These are phyloP conservation scores for Limonium bicolor DNA, from an alignment of 148 eudicot genomes.

Conservation along the genomic window DNA sequence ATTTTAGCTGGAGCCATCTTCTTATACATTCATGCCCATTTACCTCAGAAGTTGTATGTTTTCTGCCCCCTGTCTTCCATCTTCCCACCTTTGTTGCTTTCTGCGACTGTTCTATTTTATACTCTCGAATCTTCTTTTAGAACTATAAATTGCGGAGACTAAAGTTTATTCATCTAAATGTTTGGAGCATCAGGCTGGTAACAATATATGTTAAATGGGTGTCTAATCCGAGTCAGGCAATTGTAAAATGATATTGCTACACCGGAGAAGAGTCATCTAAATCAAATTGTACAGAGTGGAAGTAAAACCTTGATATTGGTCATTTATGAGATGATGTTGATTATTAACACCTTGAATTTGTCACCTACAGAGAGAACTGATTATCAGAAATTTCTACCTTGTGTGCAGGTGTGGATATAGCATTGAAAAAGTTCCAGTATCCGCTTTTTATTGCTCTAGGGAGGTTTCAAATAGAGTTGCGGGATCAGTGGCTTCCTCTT, in stretches of 20 bases:
- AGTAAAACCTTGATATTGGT: not conserved
- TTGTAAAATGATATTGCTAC: not conserved
- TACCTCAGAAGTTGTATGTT: constrained; percentile 56
- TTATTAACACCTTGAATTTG: not conserved
- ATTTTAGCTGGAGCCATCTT: constrained; percentile 36
- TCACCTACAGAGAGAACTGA: not conserved
- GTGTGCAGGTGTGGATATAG: constrained; percentile 57
- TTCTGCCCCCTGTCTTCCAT: constrained; percentile 8
- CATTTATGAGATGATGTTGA: not conserved
- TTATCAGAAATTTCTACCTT: not conserved
- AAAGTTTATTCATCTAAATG: too few relatives aligned
- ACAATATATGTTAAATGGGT: too few relatives aligned
- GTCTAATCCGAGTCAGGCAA: not conserved
- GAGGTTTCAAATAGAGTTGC: constrained; percentile 42
- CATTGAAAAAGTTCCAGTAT: constrained; percentile 57
- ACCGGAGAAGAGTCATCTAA: not conserved
- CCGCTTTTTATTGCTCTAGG: constrained; percentile 59
- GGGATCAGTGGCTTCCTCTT: constrained; percentile 33
- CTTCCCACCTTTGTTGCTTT: too few relatives aligned
- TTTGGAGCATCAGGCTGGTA: too few relatives aligned
- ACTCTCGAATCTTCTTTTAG: too few relatives aligned
- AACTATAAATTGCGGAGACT: too few relatives aligned
- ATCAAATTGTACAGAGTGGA: not conserved
- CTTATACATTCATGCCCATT: constrained; percentile 53
- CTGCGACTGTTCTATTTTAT: too few relatives aligned